Conservation (phyloP, 2,329 filamentous ascomycete genomes). For the Zalaria obscura region DNA sequence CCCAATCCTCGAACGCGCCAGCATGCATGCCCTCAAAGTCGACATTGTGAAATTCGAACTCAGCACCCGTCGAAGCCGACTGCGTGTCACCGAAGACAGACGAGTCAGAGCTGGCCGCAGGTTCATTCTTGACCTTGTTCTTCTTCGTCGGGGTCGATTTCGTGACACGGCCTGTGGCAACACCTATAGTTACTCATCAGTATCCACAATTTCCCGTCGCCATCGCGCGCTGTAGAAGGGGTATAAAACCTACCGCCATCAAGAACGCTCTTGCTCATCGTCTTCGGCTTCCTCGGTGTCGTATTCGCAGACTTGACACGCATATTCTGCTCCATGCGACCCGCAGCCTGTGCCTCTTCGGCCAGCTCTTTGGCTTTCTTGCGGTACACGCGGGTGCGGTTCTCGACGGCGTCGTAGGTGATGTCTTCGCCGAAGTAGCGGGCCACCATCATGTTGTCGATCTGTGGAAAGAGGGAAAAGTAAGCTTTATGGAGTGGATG, state of each 20-base stretch:
- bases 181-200: not conserved
- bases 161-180: not conserved
- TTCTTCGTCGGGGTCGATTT: not conserved
- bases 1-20: not conserved
- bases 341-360: constrained; percentile 1
- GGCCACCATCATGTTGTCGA: constrained; percentile 2
- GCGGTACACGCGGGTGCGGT: constrained; percentile 1
- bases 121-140: not conserved
- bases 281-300: not conserved
- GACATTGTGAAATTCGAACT: not conserved
- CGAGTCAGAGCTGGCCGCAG: not conserved
- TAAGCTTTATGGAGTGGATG: too few species aligned
- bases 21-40: not conserved
- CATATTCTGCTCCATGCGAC: constrained; percentile 4
- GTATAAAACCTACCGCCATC: not conserved
- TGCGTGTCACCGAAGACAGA: not conserved
- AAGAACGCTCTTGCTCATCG: not conserved
- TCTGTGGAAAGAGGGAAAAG: too few species aligned
- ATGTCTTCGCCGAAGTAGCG: constrained; percentile 2
- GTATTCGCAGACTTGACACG: not conserved
- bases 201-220: too few species aligned
- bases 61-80: not conserved
- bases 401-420: constrained; percentile 3
- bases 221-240: too few species aligned
- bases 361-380: not conserved